Evolutionary conservation across 1,284 basidiomycete species (phyloP), one percentile per base, ranked within the genome.

Genomic region (Boletus sp.): DNA sequence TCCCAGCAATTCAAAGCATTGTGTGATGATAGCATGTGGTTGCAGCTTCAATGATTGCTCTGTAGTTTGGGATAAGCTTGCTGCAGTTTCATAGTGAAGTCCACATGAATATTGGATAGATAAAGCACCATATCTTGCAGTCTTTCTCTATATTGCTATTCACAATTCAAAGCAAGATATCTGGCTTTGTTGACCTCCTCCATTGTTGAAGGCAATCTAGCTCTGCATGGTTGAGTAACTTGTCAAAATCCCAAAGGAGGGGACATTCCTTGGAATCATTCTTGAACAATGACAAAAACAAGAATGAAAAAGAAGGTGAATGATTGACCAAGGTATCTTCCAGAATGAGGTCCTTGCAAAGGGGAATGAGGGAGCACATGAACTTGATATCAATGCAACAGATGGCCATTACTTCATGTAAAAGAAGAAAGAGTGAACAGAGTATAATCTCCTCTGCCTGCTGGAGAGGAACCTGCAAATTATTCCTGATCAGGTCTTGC

Each of bases 381-480:
- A 88, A 76, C 70, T 85, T 86, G 30, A 90, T 79, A 3, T 89
- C 91, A 23, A 81, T 77, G 1, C 74, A 75, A 54, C 84, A 83
- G 11, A 90, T 79, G 4, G 74, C 65, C 48, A 77, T 73, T 23
- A 76, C 76, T 52, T 84, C 83, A 54, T 90, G 87, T 10, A n/a
- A 84, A n/a, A 95, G 80, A 28, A 98, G 77, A 74, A 97, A 94
- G 47, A 97, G 73, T 1, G 85, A 86, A 5, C 88, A 89, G 0
- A 87, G 86, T 68, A 92, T 89, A 43, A 95, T 83, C 64, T 88
- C 86, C 52, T 79, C 80, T 46, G 81, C 78, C 56, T 81, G 80
- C 2, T 78, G 73, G 14, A 78, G 62, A 52, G 85, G 72, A 44
- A 27, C 30, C 51, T 65, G 69, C 27, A 68, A 65, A 55, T 83